Base-by-base conservation (phyloP, 2,329 filamentous ascomycete species). In the Stachybotrys echinatus region DNA sequence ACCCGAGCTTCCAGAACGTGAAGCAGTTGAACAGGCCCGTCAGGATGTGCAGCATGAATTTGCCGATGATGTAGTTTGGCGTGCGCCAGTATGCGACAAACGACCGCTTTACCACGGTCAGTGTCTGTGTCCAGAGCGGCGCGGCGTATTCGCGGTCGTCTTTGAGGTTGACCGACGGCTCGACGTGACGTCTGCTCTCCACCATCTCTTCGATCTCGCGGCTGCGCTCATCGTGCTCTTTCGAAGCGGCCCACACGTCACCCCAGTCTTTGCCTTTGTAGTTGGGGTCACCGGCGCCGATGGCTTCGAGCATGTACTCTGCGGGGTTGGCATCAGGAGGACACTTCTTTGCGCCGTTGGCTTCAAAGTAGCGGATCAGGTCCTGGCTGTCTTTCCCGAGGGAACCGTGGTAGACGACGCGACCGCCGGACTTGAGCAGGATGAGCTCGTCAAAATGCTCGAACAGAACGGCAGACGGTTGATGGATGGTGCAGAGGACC, bases 11-110 rank as follows among this genome's bases (percentile, higher is more conserved):
- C 73, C 77, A 88, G 60, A 89, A 89, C 0, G 85, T 87, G 59
- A 88, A 87, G 14, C 79, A 81, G 54, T 86, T 87, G 70, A 88
- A 88, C 18, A 87, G 73, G 3, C 81, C 83, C 0, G 80, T 81
- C 43, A 83, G 69, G 45, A 85, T 76, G 48, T 84, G 80, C 1
- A 85, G 69, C 64, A 83, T 74, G 52, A 84, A 76, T 65, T 83
- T 85, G 40, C 83, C 81, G 57, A 81, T 61, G 20, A 75, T 72
- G 66, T 89, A 88, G 44, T 83, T 74, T 0, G 85, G 83, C 2
- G 75, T 77, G 12, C 85, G 74, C 83, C 84, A 88, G 61, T 85
- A 86, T 0, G 81, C 73, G 12, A 81, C 58, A 52, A 86, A 87
- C 3, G 77, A 70, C 17, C 85, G 77, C 54, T 74, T 75, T 0